Evolutionary conservation across 169 alveolate species (phyloP).

Genomic region (Plasmodium inui): DNA sequence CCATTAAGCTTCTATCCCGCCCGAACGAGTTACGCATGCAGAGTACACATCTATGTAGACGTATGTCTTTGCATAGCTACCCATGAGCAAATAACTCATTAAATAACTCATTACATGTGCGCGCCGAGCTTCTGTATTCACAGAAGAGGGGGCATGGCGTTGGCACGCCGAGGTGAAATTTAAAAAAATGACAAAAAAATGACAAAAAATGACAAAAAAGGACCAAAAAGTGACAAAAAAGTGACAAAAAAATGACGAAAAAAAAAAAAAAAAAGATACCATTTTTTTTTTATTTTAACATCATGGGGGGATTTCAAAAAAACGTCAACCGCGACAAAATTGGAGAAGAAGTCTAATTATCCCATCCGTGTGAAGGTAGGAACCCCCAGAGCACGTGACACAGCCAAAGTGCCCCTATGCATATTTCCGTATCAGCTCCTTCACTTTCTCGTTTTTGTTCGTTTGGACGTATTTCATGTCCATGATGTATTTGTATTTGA

Average conservation of each 20-base stretch:
- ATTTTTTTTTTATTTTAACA: too few species aligned
- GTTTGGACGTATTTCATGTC: constrained; percentile 58
- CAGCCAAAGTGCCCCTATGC: neutral
- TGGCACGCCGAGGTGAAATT: neutral
- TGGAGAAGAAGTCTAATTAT: neutral
- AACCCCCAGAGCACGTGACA: neutral
- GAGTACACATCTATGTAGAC: neutral
- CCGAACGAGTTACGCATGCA: neutral
- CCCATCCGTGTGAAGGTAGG: neutral
- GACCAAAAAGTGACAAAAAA: neutral
- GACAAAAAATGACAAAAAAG: neutral
- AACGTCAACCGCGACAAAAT: neutral
- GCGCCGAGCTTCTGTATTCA: neutral
- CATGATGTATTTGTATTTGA: constrained; percentile 59
- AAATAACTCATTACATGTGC: neutral
- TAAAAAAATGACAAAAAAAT: neutral
- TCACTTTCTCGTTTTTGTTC: constrained; percentile 48
- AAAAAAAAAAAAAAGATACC: too few species aligned
- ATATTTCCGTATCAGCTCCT: constrained; percentile 45
- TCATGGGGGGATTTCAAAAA: neutral
- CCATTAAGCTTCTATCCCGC: neutral
- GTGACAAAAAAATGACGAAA: neutral
- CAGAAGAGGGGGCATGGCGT: neutral
- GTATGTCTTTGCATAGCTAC: neutral
- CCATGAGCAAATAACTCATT: neutral